phyloP scores from a whole-genome alignment of 2,329 filamentous ascomycete species.

The Aureobasidium mangrovei region DNA sequence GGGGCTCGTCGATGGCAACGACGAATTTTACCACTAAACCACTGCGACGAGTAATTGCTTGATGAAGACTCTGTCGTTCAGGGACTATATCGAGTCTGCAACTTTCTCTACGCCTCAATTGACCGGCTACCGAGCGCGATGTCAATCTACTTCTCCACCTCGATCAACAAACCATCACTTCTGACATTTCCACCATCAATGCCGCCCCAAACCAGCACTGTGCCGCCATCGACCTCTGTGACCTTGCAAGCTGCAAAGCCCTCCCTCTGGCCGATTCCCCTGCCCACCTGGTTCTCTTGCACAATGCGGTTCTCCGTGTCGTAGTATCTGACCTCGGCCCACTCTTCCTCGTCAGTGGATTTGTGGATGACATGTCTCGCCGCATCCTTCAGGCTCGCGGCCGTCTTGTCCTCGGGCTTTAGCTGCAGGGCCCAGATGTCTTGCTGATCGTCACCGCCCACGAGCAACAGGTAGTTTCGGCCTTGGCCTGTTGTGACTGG shows the following conservation, averaged over 20 bases:
- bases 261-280: conserved; percentile 32
- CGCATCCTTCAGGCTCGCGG: conserved; percentile 43
- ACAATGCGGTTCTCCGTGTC: conserved; percentile 32
- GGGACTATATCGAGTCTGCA: not conserved
- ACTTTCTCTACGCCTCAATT: not conserved
- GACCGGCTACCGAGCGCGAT: not conserved
- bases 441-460: conserved; percentile 35
- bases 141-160: not conserved
- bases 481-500: conserved; percentile 45
- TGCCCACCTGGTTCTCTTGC: conserved; percentile 28
- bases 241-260: conserved; percentile 32
- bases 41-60: conserved; percentile 8
- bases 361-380: conserved; percentile 37
- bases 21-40: conserved; percentile 15
- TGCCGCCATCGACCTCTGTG: conserved; percentile 39
- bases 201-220: conserved; percentile 47
- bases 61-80: not conserved
- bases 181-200: conserved; percentile 34
- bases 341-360: conserved; percentile 41
- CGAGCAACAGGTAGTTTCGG: conserved; percentile 43
- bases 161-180: conserved; percentile 34
- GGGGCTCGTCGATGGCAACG: conserved; percentile 13
- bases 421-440: conserved; percentile 49
- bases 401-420: conserved; percentile 37
- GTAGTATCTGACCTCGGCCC: conserved; percentile 44